These are phyloP conservation scores for Diaporthe batatas DNA, from an alignment of 2,329 filamentous ascomycete species.

Conservation along the genomic window DNA sequence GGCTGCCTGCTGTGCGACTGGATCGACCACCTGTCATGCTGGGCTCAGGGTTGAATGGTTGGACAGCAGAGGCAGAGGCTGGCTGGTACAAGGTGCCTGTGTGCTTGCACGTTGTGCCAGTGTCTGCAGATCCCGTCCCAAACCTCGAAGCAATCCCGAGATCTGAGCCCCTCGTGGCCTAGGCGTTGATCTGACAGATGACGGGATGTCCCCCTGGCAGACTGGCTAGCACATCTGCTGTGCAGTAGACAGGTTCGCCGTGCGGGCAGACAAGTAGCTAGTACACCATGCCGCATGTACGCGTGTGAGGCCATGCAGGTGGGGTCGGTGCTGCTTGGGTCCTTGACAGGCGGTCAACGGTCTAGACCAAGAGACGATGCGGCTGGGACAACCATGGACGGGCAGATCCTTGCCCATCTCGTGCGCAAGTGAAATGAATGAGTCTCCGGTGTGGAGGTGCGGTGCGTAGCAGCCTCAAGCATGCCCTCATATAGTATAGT, in stretches of 20 bases:
- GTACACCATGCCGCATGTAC: not conserved
- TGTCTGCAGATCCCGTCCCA: constrained; percentile 9
- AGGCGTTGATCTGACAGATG: constrained; percentile 23
- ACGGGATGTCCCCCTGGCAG: constrained; percentile 21
- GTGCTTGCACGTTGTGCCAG: not conserved
- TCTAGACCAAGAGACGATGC: constrained; percentile 17
- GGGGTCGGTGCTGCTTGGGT: not conserved
- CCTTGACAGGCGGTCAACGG: constrained; percentile 40
- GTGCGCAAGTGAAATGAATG: not conserved
- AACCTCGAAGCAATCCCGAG: constrained; percentile 10
- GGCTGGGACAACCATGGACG: not conserved
- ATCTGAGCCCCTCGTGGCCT: constrained; percentile 19
- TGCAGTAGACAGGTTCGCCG: not conserved
- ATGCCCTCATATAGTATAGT: not conserved
- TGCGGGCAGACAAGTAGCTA: not conserved
- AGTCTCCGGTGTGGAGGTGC: not conserved
- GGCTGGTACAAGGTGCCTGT: not conserved
- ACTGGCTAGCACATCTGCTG: not conserved
- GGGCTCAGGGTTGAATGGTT: no score
- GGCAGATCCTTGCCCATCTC: constrained; percentile 24
- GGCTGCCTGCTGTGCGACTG: constrained; percentile 10
- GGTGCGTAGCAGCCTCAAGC: not conserved
- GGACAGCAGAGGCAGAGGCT: not conserved
- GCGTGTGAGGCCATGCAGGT: not conserved
- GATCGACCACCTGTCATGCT: constrained; percentile 3